Evolutionary conservation across 345 rosid species (phyloP).

Genomic region (Theobroma cacao): DNA sequence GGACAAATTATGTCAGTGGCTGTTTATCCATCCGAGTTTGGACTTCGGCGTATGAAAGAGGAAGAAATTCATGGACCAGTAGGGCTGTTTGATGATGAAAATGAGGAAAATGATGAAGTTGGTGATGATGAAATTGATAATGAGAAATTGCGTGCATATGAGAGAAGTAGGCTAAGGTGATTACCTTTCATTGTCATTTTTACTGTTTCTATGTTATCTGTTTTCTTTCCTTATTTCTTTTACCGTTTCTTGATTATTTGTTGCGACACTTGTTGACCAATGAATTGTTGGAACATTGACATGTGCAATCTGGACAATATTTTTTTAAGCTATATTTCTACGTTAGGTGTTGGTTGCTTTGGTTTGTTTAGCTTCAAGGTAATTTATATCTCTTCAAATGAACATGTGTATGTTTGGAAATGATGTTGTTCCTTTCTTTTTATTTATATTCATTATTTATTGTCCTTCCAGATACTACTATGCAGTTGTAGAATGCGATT

Average conservation of each 20-base stretch:
- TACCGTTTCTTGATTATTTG: background rate
- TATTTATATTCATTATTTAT: background rate
- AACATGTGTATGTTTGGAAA: background rate
- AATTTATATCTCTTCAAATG: background rate
- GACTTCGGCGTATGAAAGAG: conserved; percentile 84
- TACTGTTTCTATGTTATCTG: background rate
- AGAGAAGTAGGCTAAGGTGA: conserved; percentile 79
- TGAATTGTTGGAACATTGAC: background rate
- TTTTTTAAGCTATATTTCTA: background rate
- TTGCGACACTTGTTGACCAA: background rate
- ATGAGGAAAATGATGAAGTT: conserved; percentile 31
- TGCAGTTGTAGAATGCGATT: conserved; percentile 89
- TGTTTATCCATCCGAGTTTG: conserved; percentile 91
- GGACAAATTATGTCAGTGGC: conserved; percentile 71
- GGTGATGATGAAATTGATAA: conserved; percentile 48
- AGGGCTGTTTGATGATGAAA: conserved; percentile 60
- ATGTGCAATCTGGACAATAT: background rate
- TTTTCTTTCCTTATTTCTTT: background rate
- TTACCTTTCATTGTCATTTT: conserved; percentile 8
- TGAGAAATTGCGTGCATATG: conserved; percentile 73
- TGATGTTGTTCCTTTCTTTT: background rate
- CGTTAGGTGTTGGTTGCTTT: background rate
- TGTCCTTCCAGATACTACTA: conserved; percentile 57
- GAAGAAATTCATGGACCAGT: conserved; percentile 94
- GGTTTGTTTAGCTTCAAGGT: background rate